Evolutionary conservation across 805 yeast species (phyloP).

Genomic region (Wickerhamiella slavikovae): DNA sequence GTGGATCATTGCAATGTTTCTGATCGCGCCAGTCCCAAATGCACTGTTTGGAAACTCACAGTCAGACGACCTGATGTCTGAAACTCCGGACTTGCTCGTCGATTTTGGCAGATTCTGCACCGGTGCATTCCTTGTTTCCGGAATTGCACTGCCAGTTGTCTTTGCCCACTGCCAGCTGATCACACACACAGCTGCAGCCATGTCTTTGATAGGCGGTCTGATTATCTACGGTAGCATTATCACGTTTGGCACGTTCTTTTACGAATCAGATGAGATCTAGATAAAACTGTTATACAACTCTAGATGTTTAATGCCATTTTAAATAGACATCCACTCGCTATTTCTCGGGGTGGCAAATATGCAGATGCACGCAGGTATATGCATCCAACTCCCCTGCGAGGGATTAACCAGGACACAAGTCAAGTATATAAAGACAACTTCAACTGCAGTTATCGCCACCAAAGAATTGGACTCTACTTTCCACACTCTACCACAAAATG

Average conservation of each 20-base stretch:
- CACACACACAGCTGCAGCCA: constrained; percentile 43
- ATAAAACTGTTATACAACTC: no score
- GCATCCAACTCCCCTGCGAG: no score
- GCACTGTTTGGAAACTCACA: constrained; percentile 30
- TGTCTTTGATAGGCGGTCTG: constrained; percentile 71
- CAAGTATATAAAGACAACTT: no score
- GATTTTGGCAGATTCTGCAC: constrained; percentile 68
- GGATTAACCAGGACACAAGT: no score
- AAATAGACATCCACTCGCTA: no score
- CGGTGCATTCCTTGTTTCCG: constrained; percentile 57
- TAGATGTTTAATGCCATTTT: no score
- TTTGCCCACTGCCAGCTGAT: constrained; percentile 59
- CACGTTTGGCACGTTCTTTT: constrained; percentile 63
- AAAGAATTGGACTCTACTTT: no score
- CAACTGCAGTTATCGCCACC: no score
- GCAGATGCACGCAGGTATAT: no score
- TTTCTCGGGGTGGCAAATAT: no score
- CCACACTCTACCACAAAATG: no score
- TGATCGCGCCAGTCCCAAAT: constrained; percentile 55
- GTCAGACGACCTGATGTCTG: constrained; percentile 46
- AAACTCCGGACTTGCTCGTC: constrained; percentile 26
- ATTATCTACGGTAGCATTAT: constrained; percentile 69
- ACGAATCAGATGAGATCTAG: constrained; percentile 26
- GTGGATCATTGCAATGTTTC: constrained; percentile 44
- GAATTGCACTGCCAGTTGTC: constrained; percentile 53